Base-by-base conservation (phyloP, 1,139 yeast species). In the Yamadazyma dushanensis region DNA sequence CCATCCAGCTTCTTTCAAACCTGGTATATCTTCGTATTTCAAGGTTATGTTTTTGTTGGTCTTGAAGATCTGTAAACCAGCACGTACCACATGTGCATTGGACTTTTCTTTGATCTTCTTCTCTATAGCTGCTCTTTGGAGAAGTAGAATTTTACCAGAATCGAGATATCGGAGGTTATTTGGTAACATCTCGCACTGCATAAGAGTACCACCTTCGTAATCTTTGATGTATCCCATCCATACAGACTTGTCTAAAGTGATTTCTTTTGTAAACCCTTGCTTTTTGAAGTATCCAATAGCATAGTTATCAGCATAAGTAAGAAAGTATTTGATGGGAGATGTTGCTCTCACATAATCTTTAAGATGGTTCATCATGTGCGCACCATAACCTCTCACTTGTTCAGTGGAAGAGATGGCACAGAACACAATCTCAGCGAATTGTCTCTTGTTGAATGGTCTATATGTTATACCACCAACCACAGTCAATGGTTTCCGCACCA, bases 181-280 rank as follows among this genome's bases (percentile, higher is more conserved):
- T 0, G 97, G 97, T 36, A 92, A 68, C 96, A 90, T 90, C 1
- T 92, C 69, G 57, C 98, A 94, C 61, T 94, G 97, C 97, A 92
- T 92, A 43, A 92, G 68, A 0, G 98, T 94, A 50, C 98, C 98
- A 24, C 99, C 99, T 65, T 92, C 99, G 59, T 92, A 92, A 67
- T 92, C 98, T 61, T 94, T 92, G 55, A 92, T 92, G 59, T 92
- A 92, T 5, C 99, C 99, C 94, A 89, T 88, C 99, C 99, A 92
- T 25, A 83, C 74, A 29, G 81, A 78, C 49, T 83, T 84, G 34
- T 90, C 94, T 34, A 92, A 70, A 4, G 96, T 76, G 31, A 92
- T 85, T 44, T 92, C 97, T 56, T 92, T 94, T 16, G 97, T 90
- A 61, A 92, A 92, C 1, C 99, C 99, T 61, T 92, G 99, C 57